Percentiles rank a stretch among this genome's conserved stretches.
phyloP scores from a whole-genome alignment of 2,329 filamentous ascomycete genomes.

The Pseudopyricularia cyperi region DNA sequence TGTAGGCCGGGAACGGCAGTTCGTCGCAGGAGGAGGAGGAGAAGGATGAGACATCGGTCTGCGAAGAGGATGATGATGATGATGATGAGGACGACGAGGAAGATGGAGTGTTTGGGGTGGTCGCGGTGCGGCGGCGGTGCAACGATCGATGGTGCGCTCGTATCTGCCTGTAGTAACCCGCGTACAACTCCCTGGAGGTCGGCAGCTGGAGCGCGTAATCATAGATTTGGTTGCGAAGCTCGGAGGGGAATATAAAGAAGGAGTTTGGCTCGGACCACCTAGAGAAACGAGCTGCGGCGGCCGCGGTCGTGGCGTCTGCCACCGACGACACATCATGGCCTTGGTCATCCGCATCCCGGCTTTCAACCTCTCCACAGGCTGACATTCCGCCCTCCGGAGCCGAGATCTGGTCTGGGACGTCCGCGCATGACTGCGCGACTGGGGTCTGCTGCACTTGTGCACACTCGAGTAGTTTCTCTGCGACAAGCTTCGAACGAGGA shows the following conservation, averaged over 20 bases:
- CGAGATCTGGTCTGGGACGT: no score
- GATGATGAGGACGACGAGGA: no score
- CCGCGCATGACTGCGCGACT: no score
- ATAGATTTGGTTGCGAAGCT: slow-evolving; percentile 22
- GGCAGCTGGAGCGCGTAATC: slow-evolving; percentile 15
- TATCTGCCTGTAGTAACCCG: slow-evolving; percentile 15
- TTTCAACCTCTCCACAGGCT: no score
- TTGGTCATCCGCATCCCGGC: no score
- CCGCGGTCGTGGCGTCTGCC: no score
- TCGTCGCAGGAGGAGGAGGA: neutral
- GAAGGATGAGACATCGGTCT: no score
- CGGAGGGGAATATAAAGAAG: slow-evolving; percentile 18
- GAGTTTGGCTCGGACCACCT: slow-evolving; percentile 3
- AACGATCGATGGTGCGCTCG: slow-evolving; percentile 4
- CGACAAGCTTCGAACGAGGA: neutral
- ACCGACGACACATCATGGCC: no score
- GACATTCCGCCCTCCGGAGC: no score
- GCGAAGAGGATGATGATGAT: no score
- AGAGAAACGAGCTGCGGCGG: neutral
- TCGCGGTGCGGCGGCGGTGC: neutral
- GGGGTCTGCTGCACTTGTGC: no score
- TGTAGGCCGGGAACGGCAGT: slow-evolving; percentile 3
- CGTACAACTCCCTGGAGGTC: slow-evolving; percentile 14
- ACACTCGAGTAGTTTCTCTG: neutral
- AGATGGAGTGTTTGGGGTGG: neutral